Conservation (phyloP, 345 rosid genomes). For the Barbarea vulgaris region DNA sequence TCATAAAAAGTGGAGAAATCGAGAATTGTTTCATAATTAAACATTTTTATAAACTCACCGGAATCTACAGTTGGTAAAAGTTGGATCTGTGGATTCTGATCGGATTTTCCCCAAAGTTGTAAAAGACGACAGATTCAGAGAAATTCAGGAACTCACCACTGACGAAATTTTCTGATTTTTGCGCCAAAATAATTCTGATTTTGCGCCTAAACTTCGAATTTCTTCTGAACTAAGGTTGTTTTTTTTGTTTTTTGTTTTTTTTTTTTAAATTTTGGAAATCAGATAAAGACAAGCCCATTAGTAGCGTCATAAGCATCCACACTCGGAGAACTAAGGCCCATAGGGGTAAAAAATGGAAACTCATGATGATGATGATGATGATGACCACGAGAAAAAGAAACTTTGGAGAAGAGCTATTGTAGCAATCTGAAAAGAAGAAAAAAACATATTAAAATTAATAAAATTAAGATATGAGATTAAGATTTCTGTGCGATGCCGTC, state of each 20-base stretch:
- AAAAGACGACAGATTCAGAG: constrained; percentile 12
- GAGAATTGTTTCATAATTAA: neutral
- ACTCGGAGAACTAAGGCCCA: neutral
- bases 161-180: neutral
- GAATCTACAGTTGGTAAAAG: neutral
- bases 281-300: neutral
- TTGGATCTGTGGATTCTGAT: constrained; percentile 18
- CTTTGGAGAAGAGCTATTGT: too few relatives aligned
- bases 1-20: neutral
- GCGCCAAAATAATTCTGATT: constrained; percentile 22
- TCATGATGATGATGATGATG: too few relatives aligned
- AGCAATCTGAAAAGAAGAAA: too few relatives aligned
- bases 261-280: too few relatives aligned
- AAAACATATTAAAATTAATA: too few relatives aligned
- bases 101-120: neutral
- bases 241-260: too few relatives aligned
- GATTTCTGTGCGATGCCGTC: too few relatives aligned
- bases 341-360: neutral
- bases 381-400: too few relatives aligned
- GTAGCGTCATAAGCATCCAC: neutral
- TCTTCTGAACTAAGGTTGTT: too few relatives aligned
- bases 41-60: constrained; percentile 4
- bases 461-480: too few relatives aligned
- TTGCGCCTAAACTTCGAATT: neutral
- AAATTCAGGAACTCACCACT: neutral